Percentiles rank a stretch among this genome's conserved stretches.
Conservation (phyloP, 768 basidiomycete genomes). For the Agrocybe pediades region DNA sequence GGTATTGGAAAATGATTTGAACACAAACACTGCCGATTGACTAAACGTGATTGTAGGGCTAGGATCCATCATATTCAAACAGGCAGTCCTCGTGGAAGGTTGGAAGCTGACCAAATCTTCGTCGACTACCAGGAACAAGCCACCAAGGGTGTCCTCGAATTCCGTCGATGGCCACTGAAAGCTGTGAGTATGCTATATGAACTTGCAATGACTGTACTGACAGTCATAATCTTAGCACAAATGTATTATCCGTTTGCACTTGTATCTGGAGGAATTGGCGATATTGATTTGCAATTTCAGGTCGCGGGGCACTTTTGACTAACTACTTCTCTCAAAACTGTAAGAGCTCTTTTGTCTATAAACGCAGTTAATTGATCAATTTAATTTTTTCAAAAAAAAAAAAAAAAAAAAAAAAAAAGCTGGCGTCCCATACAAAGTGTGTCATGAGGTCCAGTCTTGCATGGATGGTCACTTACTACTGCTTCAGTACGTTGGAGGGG, state of each 20-base stretch:
- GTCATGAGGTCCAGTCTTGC: conserved; percentile 3
- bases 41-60: conserved; percentile 43
- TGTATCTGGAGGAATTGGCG: background rate
- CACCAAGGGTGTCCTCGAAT: conserved; percentile 49
- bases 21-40: background rate
- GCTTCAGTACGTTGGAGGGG: conserved; percentile 73
- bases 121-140: conserved; percentile 69
- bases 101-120: conserved; percentile 63
- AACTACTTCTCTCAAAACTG: conserved; percentile 89
- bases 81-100: conserved; percentile 33
- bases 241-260: conserved; percentile 38
- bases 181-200: conserved; percentile 42
- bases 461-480: background rate
- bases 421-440: conserved; percentile 79
- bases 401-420: no score
- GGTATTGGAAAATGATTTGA: conserved; percentile 30
- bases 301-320: conserved; percentile 68
- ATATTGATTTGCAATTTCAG: conserved; percentile 34
- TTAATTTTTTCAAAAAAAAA: no score
- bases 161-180: conserved; percentile 74
- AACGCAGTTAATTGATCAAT: background rate
- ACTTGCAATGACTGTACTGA: background rate
- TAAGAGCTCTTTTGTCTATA: conserved; percentile 32
- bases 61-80: conserved; percentile 59
- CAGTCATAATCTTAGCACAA: conserved; percentile 54